Percentiles rank a stretch among this genome's conserved stretches.
These are phyloP conservation scores for Pachyrhizus erosus DNA, from an alignment of 306 rosid species.

Conservation along the genomic window DNA sequence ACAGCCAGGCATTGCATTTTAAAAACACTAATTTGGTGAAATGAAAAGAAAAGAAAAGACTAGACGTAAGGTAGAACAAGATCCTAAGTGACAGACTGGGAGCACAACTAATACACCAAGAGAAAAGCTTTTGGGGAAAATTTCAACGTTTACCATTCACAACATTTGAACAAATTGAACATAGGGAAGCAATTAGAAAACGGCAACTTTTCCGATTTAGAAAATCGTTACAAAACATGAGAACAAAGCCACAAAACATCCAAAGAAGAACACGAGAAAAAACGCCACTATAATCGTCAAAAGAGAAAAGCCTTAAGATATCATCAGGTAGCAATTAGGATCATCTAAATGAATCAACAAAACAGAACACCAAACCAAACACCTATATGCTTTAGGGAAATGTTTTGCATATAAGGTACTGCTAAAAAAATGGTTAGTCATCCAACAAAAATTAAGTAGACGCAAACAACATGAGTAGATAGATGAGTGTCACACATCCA, in stretches of 20 bases:
- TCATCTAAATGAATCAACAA: background rate
- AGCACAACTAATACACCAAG: conserved; percentile 14
- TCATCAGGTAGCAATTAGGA: background rate
- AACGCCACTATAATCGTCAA: background rate
- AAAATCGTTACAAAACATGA: conserved; percentile 9
- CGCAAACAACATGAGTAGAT: background rate
- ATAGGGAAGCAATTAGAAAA: background rate
- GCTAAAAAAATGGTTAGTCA: background rate
- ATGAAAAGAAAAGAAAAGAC: conserved; percentile 7
- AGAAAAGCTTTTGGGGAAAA: conserved; percentile 12
- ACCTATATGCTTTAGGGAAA: background rate
- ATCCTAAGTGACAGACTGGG: background rate
- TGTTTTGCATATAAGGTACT: background rate
- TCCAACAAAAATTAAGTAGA: background rate
- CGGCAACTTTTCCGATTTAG: background rate
- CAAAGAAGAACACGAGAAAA: conserved; percentile 12
- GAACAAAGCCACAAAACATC: conserved; percentile 8
- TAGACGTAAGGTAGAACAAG: background rate
- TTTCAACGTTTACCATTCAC: background rate
- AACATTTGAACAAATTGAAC: conserved; percentile 21
- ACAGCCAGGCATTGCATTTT: background rate
- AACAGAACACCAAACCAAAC: background rate
- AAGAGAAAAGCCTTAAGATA: background rate
- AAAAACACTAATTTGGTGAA: conserved; percentile 13
- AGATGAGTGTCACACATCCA: background rate